Conservation (phyloP, 1,284 basidiomycete genomes). For the Cryptococcus sp. region DNA sequence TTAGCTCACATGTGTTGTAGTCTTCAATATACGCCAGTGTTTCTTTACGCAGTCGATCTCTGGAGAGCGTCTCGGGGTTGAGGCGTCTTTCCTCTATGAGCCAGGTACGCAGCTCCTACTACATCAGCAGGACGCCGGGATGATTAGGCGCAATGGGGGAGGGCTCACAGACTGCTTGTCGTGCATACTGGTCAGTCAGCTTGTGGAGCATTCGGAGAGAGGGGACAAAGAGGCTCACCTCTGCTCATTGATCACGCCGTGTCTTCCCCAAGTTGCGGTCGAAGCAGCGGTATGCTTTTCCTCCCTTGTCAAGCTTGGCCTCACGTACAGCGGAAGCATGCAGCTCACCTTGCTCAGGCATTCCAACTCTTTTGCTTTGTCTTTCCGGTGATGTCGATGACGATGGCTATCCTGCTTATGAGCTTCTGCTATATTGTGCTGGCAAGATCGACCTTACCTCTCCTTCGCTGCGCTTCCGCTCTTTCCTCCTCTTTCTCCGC, state of each 20-base stretch:
- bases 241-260: constrained; percentile 72
- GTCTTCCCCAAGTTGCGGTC: constrained; percentile 74
- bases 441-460: neutral
- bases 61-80: constrained; percentile 77
- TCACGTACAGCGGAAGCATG: too few relatives aligned
- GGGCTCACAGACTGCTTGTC: too few relatives aligned
- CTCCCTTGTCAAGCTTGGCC: too few relatives aligned
- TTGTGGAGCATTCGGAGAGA: constrained; percentile 2
- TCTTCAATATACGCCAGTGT: constrained; percentile 71
- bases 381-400: too few relatives aligned
- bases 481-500: constrained; percentile 24
- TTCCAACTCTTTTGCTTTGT: too few relatives aligned
- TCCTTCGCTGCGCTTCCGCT: constrained; percentile 25
- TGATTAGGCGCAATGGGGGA: too few relatives aligned
- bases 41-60: constrained; percentile 76
- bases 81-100: constrained; percentile 80
- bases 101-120: constrained; percentile 76
- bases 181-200: too few relatives aligned
- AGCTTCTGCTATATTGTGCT: too few relatives aligned
- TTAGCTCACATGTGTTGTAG: constrained; percentile 70
- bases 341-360: too few relatives aligned
- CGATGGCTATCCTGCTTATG: too few relatives aligned
- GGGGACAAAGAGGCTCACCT: constrained; percentile 55
- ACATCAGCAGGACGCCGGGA: neutral
- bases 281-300: constrained; percentile 46